Evolutionary conservation across 768 basidiomycete genomes (phyloP).

Genomic region (Punctularia strigosozonata): DNA sequence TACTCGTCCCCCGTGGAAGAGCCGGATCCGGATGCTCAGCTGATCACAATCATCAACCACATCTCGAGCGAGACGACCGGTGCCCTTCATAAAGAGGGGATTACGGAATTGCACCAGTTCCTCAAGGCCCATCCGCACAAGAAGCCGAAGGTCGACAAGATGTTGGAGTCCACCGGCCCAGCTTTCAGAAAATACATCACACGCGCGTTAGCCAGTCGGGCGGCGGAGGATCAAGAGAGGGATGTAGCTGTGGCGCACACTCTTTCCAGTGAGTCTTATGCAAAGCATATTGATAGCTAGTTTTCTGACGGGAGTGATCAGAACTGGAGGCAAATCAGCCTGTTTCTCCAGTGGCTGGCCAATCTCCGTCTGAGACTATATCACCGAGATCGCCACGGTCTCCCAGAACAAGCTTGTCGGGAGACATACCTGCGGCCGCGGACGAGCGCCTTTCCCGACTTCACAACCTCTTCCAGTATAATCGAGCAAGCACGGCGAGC

Average conservation of each 20-base stretch:
- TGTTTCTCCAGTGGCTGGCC: slow-evolving; percentile 20
- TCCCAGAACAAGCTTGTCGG: slow-evolving; percentile 1
- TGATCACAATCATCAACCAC: slow-evolving; percentile 74
- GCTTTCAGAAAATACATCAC: slow-evolving; percentile 89
- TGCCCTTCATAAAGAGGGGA: slow-evolving; percentile 85
- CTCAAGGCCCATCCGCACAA: slow-evolving; percentile 86
- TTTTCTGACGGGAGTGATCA: slow-evolving; percentile 16
- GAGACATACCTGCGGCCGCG: not conserved
- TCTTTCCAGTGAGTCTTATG: slow-evolving; percentile 48
- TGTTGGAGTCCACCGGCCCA: slow-evolving; percentile 79
- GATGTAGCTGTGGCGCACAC: slow-evolving; percentile 76
- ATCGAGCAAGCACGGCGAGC: slow-evolving; percentile 51
- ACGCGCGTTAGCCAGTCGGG: slow-evolving; percentile 75
- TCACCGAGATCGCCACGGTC: slow-evolving; percentile 24
- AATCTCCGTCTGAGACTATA: slow-evolving; percentile 9
- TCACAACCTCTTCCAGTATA: slow-evolving; percentile 80
- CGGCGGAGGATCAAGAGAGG: slow-evolving; percentile 78
- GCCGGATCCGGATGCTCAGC: slow-evolving; percentile 78
- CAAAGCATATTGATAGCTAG: not conserved
- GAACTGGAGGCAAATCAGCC: slow-evolving; percentile 51
- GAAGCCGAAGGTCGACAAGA: slow-evolving; percentile 69
- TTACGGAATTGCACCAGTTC: slow-evolving; percentile 90
- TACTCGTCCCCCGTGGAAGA: slow-evolving; percentile 53
- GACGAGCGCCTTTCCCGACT: slow-evolving; percentile 61
- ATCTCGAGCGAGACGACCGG: slow-evolving; percentile 85